Conservation (phyloP, 352 stramenopile species). For the Pythium rhizo-oryzae region DNA sequence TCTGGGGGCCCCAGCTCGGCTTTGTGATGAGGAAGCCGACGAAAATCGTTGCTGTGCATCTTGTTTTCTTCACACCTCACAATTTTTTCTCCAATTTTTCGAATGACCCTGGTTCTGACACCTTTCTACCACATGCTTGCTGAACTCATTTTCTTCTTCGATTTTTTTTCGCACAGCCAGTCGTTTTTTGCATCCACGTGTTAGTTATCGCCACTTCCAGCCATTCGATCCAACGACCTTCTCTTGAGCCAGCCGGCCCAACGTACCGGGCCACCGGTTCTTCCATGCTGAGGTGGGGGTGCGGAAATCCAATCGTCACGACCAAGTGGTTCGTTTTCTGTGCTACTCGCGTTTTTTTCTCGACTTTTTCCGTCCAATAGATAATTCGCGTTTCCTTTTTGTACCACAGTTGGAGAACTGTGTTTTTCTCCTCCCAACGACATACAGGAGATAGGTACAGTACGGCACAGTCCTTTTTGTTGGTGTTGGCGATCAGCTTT, state of each 20-base stretch:
- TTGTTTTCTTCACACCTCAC: not conserved
- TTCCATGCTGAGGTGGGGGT: too few relatives aligned
- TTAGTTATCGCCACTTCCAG: too few relatives aligned
- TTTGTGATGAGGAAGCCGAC: too few relatives aligned
- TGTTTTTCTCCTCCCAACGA: not conserved
- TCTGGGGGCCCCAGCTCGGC: too few relatives aligned
- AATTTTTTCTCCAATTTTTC: conserved; percentile 10
- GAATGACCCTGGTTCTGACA: conserved; percentile 3
- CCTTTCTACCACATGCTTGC: not conserved
- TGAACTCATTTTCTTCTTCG: not conserved
- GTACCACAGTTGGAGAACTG: not conserved
- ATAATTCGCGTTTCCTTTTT: not conserved
- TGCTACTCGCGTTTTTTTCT: not conserved
- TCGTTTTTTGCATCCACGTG: not conserved
- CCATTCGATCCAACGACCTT: not conserved
- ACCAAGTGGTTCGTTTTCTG: not conserved
- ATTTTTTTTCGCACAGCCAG: conserved; percentile 3
- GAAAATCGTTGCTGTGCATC: not conserved
- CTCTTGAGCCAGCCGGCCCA: too few relatives aligned
- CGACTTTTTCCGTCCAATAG: not conserved
- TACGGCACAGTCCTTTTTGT: not conserved
- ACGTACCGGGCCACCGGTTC: too few relatives aligned
- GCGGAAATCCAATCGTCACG: not conserved
- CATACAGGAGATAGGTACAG: conserved; percentile 1
- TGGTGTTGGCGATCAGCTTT: not conserved